Conservation (phyloP, 495 filamentous ascomycete genomes). For the Staphylotrichum longicolle region DNA sequence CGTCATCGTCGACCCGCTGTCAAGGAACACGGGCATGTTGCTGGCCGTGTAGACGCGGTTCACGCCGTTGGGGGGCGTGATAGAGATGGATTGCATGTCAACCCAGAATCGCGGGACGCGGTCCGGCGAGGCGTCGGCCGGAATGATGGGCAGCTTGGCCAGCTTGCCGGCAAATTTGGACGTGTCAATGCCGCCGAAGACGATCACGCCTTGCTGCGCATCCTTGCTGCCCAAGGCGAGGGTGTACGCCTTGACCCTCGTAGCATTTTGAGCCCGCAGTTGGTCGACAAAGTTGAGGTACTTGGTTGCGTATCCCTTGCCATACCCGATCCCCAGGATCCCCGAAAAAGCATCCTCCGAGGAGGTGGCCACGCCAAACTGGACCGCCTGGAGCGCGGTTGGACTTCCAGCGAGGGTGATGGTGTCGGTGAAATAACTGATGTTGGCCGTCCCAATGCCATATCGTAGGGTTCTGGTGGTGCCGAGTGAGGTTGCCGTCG, state of each 20-base stretch:
- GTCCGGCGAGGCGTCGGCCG: constrained; percentile 44
- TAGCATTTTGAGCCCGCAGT: constrained; percentile 41
- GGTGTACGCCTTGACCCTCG: constrained; percentile 47
- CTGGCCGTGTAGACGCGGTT: constrained; percentile 47
- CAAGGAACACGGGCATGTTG: constrained; percentile 68
- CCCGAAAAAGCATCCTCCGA: constrained; percentile 46
- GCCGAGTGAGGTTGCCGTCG: constrained; percentile 33
- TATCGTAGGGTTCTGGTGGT: constrained; percentile 42
- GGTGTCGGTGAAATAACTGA: constrained; percentile 46
- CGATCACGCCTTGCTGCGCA: constrained; percentile 64
- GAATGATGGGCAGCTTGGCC: constrained; percentile 63
- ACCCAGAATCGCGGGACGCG: constrained; percentile 53
- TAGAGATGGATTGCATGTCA: constrained; percentile 57
- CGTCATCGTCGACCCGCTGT: constrained; percentile 86
- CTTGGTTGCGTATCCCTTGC: constrained; percentile 38
- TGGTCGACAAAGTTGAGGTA: constrained; percentile 50
- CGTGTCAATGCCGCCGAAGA: constrained; percentile 91
- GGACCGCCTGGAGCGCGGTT: constrained; percentile 37
- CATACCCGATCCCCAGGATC: constrained; percentile 49
- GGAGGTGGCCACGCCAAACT: constrained; percentile 46
- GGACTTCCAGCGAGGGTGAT: constrained; percentile 42
- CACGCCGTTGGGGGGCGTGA: constrained; percentile 48
- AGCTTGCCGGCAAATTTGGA: constrained; percentile 75
- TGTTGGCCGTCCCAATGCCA: constrained; percentile 46
- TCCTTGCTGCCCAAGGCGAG: constrained; percentile 49